Conservation (phyloP, 345 rosid genomes). For the Alliaria petiolata region DNA sequence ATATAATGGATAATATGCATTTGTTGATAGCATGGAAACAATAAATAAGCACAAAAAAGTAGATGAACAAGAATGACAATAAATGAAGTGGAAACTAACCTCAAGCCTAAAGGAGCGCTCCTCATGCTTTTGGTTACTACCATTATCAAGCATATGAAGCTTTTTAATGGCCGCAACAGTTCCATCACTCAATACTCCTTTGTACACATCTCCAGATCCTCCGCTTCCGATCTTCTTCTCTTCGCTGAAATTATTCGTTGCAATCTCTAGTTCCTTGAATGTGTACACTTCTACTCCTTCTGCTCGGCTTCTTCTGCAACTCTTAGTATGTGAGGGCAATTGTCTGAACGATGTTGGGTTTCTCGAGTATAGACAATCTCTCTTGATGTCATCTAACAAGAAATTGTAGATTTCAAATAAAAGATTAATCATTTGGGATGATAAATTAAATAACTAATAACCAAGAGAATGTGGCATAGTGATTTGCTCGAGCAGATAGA, state of each 20-base stretch:
- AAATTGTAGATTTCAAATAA: background rate
- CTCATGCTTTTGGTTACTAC: conserved; percentile 56
- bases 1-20: background rate
- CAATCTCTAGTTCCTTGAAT: conserved; percentile 70
- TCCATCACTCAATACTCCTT: conserved; percentile 68
- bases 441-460: background rate
- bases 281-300: conserved; percentile 78
- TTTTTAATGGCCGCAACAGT: conserved; percentile 76
- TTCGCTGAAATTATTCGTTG: conserved; percentile 58
- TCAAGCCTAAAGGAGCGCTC: conserved; percentile 85
- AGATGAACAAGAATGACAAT: conserved; percentile 21
- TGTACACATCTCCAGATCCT: conserved; percentile 60
- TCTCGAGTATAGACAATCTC: conserved; percentile 16
- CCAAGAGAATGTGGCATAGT: background rate
- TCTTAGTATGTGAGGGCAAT: background rate
- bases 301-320: conserved; percentile 19
- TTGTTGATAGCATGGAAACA: conserved; percentile 10
- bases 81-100: conserved; percentile 54
- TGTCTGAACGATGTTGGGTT: conserved; percentile 20
- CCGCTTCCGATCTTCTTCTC: conserved; percentile 64
- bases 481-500: background rate
- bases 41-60: conserved; percentile 7
- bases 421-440: background rate
- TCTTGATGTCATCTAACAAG: conserved; percentile 17
- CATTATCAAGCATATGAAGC: conserved; percentile 35